phyloP scores from a whole-genome alignment of 106 monocot genomes.

The Acanthochlamys bracteata region DNA sequence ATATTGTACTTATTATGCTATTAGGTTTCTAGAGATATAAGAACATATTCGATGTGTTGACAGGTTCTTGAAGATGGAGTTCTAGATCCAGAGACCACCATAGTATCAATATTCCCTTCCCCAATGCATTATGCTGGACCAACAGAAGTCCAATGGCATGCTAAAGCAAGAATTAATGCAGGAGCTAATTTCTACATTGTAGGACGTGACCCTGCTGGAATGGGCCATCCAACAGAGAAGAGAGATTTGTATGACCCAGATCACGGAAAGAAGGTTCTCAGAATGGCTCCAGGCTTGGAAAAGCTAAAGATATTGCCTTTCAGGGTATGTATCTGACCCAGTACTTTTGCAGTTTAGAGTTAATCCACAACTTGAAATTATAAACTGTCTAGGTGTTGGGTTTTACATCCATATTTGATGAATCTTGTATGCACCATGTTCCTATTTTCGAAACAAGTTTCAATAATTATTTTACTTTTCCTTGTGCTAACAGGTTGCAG shows the following conservation, averaged over 20 bases:
- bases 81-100: slow-evolving; percentile 86
- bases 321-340: slow-evolving; percentile 33
- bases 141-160: slow-evolving; percentile 99
- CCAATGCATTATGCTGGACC: slow-evolving; percentile 99
- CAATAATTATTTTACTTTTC: background rate
- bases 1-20: background rate
- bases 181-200: slow-evolving; percentile 99
- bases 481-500: slow-evolving; percentile 53
- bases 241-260: slow-evolving; percentile 94
- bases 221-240: slow-evolving; percentile 91
- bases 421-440: background rate
- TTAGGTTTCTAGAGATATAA: background rate
- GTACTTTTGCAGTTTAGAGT: background rate
- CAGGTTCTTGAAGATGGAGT: slow-evolving; percentile 97
- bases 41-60: background rate
- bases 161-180: slow-evolving; percentile 93
- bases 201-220: slow-evolving; percentile 97
- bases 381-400: too few relatives aligned
- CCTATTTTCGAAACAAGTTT: background rate
- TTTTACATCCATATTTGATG: background rate
- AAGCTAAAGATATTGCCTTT: slow-evolving; percentile 94
- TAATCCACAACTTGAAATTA: background rate
- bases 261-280: slow-evolving; percentile 93
- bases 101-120: slow-evolving; percentile 93
- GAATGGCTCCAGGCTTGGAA: slow-evolving; percentile 95